phyloP scores from a whole-genome alignment of 1,284 basidiomycete genomes.

The Melampsora larici-populina region DNA sequence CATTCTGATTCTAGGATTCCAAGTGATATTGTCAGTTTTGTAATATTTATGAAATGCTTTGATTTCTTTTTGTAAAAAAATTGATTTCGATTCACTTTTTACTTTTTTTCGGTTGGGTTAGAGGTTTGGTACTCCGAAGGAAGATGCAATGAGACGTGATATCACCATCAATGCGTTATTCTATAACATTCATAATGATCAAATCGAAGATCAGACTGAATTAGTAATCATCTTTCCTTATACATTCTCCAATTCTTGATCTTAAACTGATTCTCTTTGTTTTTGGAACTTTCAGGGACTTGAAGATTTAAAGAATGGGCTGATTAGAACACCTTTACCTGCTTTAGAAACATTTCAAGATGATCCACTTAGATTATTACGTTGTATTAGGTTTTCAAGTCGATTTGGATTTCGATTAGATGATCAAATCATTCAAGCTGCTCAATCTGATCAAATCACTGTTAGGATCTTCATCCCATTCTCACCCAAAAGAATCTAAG shows the following conservation, averaged over 20 bases:
- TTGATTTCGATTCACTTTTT: background rate
- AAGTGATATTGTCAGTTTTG: conserved; percentile 62
- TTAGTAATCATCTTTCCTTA: conserved; percentile 60
- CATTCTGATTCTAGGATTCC: conserved; percentile 90
- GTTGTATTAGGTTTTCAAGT: conserved; percentile 87
- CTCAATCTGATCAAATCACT: too few relatives aligned
- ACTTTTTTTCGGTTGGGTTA: conserved; percentile 53
- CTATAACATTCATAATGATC: conserved; percentile 95
- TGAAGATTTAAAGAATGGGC: conserved; percentile 70
- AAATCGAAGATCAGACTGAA: conserved; percentile 77
- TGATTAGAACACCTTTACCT: too few relatives aligned
- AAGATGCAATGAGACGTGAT: conserved; percentile 88
- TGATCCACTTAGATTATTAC: conserved; percentile 85
- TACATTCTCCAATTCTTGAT: background rate
- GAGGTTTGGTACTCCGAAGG: conserved; percentile 85
- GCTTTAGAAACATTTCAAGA: conserved; percentile 86
- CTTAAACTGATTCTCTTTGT: background rate
- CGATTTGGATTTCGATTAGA: conserved; percentile 80
- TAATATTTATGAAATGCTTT: background rate
- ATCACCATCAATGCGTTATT: conserved; percentile 95
- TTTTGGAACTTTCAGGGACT: conserved; percentile 63
- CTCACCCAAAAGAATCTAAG: background rate
- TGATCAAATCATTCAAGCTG: conserved; percentile 67
- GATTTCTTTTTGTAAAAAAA: background rate
- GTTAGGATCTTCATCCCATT: conserved; percentile 45